These are phyloP conservation scores for Cladosporium sp. DNA, from an alignment of 2,329 filamentous ascomycete species.

Conservation along the genomic window DNA sequence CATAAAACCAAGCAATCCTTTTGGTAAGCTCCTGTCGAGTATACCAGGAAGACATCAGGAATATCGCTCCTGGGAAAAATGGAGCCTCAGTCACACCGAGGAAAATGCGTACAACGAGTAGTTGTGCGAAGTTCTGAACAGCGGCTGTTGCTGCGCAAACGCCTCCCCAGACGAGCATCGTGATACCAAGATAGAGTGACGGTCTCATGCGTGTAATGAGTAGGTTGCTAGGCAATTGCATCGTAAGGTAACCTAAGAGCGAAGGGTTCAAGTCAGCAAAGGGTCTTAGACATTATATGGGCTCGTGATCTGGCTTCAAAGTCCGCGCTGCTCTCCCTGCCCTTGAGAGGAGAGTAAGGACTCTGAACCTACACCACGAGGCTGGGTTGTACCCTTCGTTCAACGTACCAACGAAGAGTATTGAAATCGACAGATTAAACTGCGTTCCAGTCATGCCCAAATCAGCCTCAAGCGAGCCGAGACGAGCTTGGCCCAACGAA, in stretches of 20 bases:
- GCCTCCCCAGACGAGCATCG: conserved; percentile 48
- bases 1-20: conserved; percentile 31
- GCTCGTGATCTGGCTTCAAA: no score
- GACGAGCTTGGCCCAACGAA: conserved; percentile 58
- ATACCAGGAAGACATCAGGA: conserved; percentile 54
- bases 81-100: conserved; percentile 54
- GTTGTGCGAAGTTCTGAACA: conserved; percentile 44
- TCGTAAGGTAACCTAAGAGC: conserved; percentile 48
- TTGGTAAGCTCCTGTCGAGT: conserved; percentile 47
- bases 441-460: conserved; percentile 58
- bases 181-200: conserved; percentile 55
- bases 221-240: conserved; percentile 65
- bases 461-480: conserved; percentile 57
- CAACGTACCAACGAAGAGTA: conserved; percentile 53
- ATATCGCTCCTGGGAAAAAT: conserved; percentile 53
- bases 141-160: conserved; percentile 52
- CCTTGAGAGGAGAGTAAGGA: no score
- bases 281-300: no score
- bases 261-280: no score
- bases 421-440: conserved; percentile 58
- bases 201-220: conserved; percentile 57
- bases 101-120: conserved; percentile 54
- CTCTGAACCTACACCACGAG: no score
- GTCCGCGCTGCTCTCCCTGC: no score
- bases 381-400: no score